Evolutionary conservation across 2,329 filamentous ascomycete genomes (phyloP).

Genomic region (Pseudocercospora eumusae): DNA sequence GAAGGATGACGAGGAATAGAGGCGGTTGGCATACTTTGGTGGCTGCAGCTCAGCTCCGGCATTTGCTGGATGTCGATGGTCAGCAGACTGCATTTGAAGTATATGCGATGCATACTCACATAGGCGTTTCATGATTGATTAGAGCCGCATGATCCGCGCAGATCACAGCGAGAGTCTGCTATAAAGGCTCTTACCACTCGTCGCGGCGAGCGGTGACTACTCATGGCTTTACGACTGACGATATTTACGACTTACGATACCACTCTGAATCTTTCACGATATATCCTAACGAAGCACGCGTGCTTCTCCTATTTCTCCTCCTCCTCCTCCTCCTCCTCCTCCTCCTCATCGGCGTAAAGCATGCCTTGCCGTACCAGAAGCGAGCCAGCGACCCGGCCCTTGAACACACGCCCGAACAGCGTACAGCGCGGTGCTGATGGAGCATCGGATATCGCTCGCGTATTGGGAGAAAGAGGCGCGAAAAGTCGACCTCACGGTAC

Average conservation of each 20-base stretch:
- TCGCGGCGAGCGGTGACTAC: background rate
- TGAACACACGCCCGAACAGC: no score
- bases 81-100: slow-evolving; percentile 2
- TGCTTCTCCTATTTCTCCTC: background rate
- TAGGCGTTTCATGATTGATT: slow-evolving; percentile 1
- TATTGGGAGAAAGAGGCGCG: background rate
- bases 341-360: background rate
- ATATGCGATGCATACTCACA: slow-evolving; percentile 2
- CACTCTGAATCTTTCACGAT: background rate
- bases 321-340: background rate
- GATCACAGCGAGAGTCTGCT: slow-evolving; percentile 1
- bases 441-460: background rate
- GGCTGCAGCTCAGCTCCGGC: slow-evolving; percentile 7
- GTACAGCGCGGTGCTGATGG: background rate
- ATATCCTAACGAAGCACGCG: background rate
- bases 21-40: slow-evolving; percentile 3
- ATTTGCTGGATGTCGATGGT: background rate
- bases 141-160: slow-evolving; percentile 1
- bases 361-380: background rate
- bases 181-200: slow-evolving; percentile 3
- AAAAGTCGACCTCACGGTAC: background rate
- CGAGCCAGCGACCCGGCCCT: no score
- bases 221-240: slow-evolving; percentile 2
- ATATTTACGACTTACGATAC: slow-evolving; percentile 3
- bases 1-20: background rate